A percentile compares a stretch with the other conserved stretches of the same genome.
Evolutionary conservation across 108 stramenopile genomes (phyloP).

Genomic region (Fistulifera solaris): DNA sequence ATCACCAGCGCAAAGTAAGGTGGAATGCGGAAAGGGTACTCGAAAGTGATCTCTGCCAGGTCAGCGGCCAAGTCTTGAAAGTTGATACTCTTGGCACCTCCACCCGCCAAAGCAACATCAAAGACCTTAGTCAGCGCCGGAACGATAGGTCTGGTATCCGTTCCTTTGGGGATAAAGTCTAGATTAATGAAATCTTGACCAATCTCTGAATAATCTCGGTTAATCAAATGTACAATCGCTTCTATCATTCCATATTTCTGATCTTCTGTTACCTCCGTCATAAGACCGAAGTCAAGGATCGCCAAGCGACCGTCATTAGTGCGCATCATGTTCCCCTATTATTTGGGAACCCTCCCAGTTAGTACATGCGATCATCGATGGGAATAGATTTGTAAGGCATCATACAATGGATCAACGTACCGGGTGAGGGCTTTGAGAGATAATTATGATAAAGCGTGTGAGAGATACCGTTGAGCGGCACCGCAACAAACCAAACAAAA

Average conservation of each 20-base stretch:
- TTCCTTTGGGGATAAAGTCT: constrained; percentile 87
- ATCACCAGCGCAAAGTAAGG: constrained; percentile 94
- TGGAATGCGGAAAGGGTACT: constrained; percentile 84
- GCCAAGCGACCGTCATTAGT: constrained; percentile 84
- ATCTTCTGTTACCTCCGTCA: constrained; percentile 89
- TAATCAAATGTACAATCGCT: constrained; percentile 88
- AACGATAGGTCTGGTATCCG: constrained; percentile 84
- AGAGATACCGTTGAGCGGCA: too few species aligned
- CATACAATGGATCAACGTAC: too few species aligned
- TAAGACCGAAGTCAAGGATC: constrained; percentile 93
- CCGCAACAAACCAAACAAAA: too few species aligned
- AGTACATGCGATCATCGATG: not conserved
- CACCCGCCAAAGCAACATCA: constrained; percentile 91
- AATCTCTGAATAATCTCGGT: constrained; percentile 88
- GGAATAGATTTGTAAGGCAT: too few species aligned
- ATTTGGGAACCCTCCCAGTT: constrained; percentile 26
- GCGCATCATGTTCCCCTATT: constrained; percentile 91
- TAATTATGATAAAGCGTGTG: too few species aligned
- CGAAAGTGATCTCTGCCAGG: constrained; percentile 88
- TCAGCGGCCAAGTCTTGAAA: constrained; percentile 91
- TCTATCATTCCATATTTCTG: constrained; percentile 95
- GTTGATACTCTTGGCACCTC: constrained; percentile 92
- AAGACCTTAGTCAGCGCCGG: constrained; percentile 90
- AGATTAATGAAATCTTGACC: constrained; percentile 91
- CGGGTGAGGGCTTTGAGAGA: too few species aligned